phyloP scores from a whole-genome alignment of 2,329 filamentous ascomycete genomes.

The Diaporthe caulivora region DNA sequence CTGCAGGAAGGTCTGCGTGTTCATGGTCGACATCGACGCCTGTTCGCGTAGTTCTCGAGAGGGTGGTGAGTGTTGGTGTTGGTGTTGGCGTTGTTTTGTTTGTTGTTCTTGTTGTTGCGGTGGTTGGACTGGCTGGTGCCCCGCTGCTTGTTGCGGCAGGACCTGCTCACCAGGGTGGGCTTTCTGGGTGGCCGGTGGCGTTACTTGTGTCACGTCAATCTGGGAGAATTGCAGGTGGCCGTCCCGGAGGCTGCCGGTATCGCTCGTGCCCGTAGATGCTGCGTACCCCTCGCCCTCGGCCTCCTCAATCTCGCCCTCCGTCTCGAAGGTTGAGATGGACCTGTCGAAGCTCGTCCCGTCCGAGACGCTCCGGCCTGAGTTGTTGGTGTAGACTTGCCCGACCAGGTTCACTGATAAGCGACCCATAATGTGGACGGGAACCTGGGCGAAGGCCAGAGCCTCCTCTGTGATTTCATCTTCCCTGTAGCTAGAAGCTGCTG shows the following conservation, averaged over 20 bases:
- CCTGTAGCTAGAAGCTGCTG: constrained; percentile 19
- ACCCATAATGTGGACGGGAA: constrained; percentile 37
- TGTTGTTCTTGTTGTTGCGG: neutral
- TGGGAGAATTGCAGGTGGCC: constrained; percentile 29
- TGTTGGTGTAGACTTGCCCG: constrained; percentile 38
- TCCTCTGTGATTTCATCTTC: constrained; percentile 37
- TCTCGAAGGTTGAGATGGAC: constrained; percentile 34
- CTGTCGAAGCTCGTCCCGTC: constrained; percentile 33
- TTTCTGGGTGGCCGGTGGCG: constrained; percentile 11
- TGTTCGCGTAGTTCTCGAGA: constrained; percentile 25
- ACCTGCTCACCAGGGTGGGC: constrained; percentile 11
- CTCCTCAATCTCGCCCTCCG: constrained; percentile 29
- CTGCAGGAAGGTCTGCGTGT: constrained; percentile 31
- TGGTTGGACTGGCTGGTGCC: neutral
- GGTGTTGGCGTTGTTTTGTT: neutral
- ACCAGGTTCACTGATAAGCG: constrained; percentile 37
- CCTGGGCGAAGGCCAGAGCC: constrained; percentile 38
- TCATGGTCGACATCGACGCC: constrained; percentile 33
- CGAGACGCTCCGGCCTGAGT: constrained; percentile 21
- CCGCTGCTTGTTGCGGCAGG: neutral
- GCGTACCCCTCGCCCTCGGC: constrained; percentile 26
- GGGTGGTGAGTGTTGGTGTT: neutral
- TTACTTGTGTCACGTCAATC: constrained; percentile 30
- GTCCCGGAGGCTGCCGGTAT: constrained; percentile 36
- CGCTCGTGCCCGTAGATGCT: constrained; percentile 29